These are phyloP conservation scores for Nissolia schottii DNA, from an alignment of 306 rosid species.

Conservation along the genomic window DNA sequence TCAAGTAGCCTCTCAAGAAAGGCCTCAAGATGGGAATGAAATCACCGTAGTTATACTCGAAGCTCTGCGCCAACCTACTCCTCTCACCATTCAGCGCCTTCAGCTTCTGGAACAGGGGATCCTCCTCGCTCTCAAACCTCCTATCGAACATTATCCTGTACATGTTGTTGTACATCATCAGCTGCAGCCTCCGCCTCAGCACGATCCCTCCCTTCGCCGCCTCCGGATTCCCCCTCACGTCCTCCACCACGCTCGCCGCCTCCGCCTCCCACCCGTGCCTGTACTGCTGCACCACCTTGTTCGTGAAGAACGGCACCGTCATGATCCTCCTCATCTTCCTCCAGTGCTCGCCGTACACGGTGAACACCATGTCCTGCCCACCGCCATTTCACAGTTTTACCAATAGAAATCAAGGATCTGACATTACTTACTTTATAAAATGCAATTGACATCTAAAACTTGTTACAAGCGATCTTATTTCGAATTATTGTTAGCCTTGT, in stretches of 20 bases:
- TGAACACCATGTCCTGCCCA: slow-evolving; percentile 97
- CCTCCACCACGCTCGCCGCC: slow-evolving; percentile 69
- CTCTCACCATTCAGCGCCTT: slow-evolving; percentile 73
- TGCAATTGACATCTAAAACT: too few relatives aligned
- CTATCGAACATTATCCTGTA: slow-evolving; percentile 80
- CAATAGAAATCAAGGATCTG: too few relatives aligned
- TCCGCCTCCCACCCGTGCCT: slow-evolving; percentile 73
- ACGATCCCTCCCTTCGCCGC: slow-evolving; percentile 56
- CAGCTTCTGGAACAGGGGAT: slow-evolving; percentile 52
- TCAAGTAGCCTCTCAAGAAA: slow-evolving; percentile 69
- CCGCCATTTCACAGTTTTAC: too few relatives aligned
- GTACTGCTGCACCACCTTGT: slow-evolving; percentile 90
- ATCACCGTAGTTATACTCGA: slow-evolving; percentile 84
- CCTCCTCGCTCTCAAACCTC: slow-evolving; percentile 73
- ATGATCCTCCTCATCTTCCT: slow-evolving; percentile 86
- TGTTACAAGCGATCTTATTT: too few relatives aligned
- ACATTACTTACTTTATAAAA: too few relatives aligned
- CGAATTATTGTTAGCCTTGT: too few relatives aligned
- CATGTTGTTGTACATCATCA: slow-evolving; percentile 94
- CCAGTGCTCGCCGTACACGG: slow-evolving; percentile 95
- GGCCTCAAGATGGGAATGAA: slow-evolving; percentile 90
- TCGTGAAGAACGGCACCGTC: slow-evolving; percentile 91
- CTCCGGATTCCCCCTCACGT: slow-evolving; percentile 44
- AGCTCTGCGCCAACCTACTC: slow-evolving; percentile 87
- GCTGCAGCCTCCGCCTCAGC: slow-evolving; percentile 55